A percentile compares a stretch with the other conserved stretches of the same genome.
phyloP scores from a whole-genome alignment of 2,329 filamentous ascomycete species.

The Periconia digitata region DNA sequence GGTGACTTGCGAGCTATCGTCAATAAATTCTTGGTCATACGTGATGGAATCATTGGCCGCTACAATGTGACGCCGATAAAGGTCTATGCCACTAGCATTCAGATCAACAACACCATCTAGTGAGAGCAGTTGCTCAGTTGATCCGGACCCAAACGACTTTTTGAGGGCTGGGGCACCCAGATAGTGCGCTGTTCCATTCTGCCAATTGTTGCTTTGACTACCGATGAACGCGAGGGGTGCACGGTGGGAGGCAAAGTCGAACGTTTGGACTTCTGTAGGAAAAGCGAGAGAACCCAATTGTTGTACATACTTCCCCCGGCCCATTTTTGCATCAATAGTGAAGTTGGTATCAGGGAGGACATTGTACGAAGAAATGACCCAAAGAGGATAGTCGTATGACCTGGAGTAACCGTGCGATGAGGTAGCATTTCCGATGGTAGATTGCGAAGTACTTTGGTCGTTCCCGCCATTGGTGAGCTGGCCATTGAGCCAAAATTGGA shows the following conservation, averaged over 20 bases:
- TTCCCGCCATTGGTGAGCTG: slow-evolving; percentile 57
- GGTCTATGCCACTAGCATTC: slow-evolving; percentile 29
- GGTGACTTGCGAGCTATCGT: slow-evolving; percentile 9
- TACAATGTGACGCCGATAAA: slow-evolving; percentile 61
- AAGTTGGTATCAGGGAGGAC: slow-evolving; percentile 45
- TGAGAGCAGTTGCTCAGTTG: slow-evolving; percentile 58
- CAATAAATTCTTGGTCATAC: slow-evolving; percentile 49
- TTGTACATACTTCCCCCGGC: slow-evolving; percentile 52
- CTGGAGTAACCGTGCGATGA: slow-evolving; percentile 42
- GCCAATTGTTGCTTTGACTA: slow-evolving; percentile 52
- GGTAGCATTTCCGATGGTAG: slow-evolving; percentile 53
- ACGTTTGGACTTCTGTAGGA: slow-evolving; percentile 63
- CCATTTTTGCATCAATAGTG: slow-evolving; percentile 52
- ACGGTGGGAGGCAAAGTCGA: slow-evolving; percentile 37
- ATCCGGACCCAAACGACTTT: slow-evolving; percentile 56
- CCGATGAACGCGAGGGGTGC: slow-evolving; percentile 33
- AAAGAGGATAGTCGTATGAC: slow-evolving; percentile 63
- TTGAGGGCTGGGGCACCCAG: slow-evolving; percentile 50
- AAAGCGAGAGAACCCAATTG: slow-evolving; percentile 55
- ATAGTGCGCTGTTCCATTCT: slow-evolving; percentile 62
- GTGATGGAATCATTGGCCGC: slow-evolving; percentile 58
- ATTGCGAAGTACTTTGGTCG: slow-evolving; percentile 56
- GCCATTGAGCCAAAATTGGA: slow-evolving; percentile 60
- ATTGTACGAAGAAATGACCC: slow-evolving; percentile 56
- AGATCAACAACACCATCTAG: slow-evolving; percentile 52